Conservation (phyloP, 768 basidiomycete species). For the Sarcomyxa edulis region DNA sequence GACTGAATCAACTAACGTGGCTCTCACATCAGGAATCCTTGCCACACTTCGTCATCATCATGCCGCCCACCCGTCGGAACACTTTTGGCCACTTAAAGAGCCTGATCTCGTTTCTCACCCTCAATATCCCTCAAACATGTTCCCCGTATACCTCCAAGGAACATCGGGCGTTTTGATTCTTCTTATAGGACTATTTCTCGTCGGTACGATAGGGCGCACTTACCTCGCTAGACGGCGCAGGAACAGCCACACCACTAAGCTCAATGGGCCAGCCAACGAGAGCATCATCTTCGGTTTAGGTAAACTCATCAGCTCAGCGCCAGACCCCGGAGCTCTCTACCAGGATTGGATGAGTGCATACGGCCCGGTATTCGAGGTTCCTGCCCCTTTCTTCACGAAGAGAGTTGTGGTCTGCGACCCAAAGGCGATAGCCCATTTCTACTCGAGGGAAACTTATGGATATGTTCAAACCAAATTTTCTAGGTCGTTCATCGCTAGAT, state of each 20-base stretch:
- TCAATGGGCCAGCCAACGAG: conserved; percentile 35
- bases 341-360: conserved; percentile 45
- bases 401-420: conserved; percentile 37
- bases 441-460: conserved; percentile 40
- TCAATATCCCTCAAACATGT: too few relatives aligned
- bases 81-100: too few relatives aligned
- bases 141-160: too few relatives aligned
- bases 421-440: conserved; percentile 48
- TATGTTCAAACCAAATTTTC: conserved; percentile 36
- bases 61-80: too few relatives aligned
- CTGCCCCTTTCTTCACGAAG: conserved; percentile 26
- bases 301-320: conserved; percentile 19
- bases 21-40: too few relatives aligned
- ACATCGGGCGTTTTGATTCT: too few relatives aligned
- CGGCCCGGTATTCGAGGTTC: conserved; percentile 40
- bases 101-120: too few relatives aligned
- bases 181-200: too few relatives aligned
- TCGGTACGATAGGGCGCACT: too few relatives aligned
- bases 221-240: too few relatives aligned
- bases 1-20: too few relatives aligned
- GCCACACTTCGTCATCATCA: too few relatives aligned
- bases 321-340: conserved; percentile 26
- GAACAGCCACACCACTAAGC: conserved; percentile 22
- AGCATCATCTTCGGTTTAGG: conserved; percentile 38
- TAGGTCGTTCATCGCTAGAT: conserved; percentile 28